A percentile compares a stretch with the other conserved stretches of the same genome.
These are phyloP conservation scores for Draba incana DNA, from an alignment of 345 rosid species.

Conservation along the genomic window DNA sequence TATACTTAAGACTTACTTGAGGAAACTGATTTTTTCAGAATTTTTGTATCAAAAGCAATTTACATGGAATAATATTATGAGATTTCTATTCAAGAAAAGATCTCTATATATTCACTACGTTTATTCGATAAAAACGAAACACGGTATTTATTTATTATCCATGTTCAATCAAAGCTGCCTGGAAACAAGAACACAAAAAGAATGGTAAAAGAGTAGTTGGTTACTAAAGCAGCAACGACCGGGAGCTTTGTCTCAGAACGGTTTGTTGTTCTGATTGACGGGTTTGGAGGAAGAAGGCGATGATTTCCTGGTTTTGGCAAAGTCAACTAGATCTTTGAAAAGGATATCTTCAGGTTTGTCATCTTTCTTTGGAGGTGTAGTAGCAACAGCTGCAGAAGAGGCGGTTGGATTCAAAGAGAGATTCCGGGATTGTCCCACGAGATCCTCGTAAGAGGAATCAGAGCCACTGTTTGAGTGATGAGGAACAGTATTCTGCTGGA, in stretches of 20 bases:
- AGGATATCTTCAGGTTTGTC: constrained; percentile 81
- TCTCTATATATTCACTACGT: constrained; percentile 10
- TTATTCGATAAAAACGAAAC: constrained; percentile 26
- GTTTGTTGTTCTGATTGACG: constrained; percentile 52
- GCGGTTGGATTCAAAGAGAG: constrained; percentile 63
- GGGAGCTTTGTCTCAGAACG: constrained; percentile 50
- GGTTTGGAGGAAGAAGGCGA: constrained; percentile 69
- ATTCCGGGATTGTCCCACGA: constrained; percentile 64
- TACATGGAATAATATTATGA: constrained; percentile 3
- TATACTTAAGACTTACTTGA: constrained; percentile 29
- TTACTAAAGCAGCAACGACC: constrained; percentile 31
- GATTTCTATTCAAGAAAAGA: constrained; percentile 6
- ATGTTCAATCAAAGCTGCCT: constrained; percentile 22
- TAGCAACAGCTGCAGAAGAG: constrained; percentile 27
- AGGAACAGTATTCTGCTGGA: constrained; percentile 45
- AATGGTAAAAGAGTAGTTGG: constrained; percentile 25
- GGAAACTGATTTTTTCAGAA: background rate
- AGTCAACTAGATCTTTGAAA: constrained; percentile 88
- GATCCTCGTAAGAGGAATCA: constrained; percentile 57
- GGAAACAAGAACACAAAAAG: constrained; percentile 30
- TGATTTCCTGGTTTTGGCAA: constrained; percentile 76
- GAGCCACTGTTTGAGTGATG: constrained; percentile 57
- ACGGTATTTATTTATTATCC: constrained; percentile 28
- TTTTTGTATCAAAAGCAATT: background rate
- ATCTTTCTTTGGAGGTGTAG: constrained; percentile 52